phyloP scores from a whole-genome alignment of 139 green algal species.

The Picochlorum costavermella region DNA sequence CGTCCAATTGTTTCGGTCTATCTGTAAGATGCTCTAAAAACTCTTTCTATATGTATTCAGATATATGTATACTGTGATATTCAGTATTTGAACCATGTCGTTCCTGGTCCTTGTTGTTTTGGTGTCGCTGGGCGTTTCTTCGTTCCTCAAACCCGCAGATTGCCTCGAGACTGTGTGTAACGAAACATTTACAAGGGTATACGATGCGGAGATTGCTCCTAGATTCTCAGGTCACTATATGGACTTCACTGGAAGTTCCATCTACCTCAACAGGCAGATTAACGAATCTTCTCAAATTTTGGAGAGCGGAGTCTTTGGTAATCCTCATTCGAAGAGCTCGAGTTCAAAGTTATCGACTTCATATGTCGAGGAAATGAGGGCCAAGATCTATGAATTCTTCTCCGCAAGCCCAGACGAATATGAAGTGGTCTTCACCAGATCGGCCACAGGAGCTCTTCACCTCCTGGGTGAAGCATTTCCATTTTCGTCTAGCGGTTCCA shows the following conservation, averaged over 20 bases:
- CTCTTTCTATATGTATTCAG: too few relatives aligned
- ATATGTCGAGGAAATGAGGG: background rate
- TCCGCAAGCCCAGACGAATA: background rate
- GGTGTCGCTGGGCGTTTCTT: too few relatives aligned
- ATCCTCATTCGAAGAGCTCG: slow-evolving; percentile 2
- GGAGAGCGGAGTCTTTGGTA: background rate
- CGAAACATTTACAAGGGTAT: background rate
- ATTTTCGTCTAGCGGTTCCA: slow-evolving; percentile 38
- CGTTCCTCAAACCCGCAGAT: too few relatives aligned
- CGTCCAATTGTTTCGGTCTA: too few relatives aligned
- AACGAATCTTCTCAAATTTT: background rate
- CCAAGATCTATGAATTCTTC: background rate
- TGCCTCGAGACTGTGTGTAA: too few relatives aligned
- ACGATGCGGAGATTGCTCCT: background rate
- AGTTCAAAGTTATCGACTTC: background rate
- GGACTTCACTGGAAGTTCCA: background rate
- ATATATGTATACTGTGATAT: too few relatives aligned
- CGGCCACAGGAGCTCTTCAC: slow-evolving; percentile 46
- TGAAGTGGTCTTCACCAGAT: background rate
- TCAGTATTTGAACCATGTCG: too few relatives aligned
- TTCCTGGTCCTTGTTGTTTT: too few relatives aligned
- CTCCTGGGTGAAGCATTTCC: slow-evolving; percentile 74
- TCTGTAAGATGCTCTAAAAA: too few relatives aligned
- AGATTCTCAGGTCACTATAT: background rate
- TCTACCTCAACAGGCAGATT: background rate